These are phyloP conservation scores for Cantharellus cinnabarinus DNA, from an alignment of 768 basidiomycete species.

Conservation along the genomic window DNA sequence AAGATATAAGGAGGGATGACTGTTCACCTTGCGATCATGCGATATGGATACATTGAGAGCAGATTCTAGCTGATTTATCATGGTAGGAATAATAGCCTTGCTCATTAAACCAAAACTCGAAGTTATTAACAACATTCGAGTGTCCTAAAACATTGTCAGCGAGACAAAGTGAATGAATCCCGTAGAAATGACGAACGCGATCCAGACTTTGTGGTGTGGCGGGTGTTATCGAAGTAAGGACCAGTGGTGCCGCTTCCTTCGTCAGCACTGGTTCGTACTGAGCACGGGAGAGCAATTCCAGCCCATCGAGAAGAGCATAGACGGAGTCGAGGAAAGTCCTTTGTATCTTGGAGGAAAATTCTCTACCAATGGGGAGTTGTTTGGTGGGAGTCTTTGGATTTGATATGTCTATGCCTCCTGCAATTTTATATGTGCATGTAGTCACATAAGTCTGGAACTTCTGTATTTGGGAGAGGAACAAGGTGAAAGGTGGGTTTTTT, in stretches of 20 bases:
- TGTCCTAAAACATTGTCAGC: conserved; percentile 33
- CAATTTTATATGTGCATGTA: conserved; percentile 57
- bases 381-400: conserved; percentile 13
- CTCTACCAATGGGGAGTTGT: conserved; percentile 39
- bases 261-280: neutral
- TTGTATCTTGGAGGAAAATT: conserved; percentile 53
- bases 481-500: conserved; percentile 42
- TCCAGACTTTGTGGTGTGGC: neutral
- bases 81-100: conserved; percentile 45
- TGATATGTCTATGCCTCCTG: conserved; percentile 35
- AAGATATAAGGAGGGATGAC: conserved; percentile 6
- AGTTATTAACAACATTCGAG: conserved; percentile 66
- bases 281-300: conserved; percentile 17
- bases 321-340: conserved; percentile 71
- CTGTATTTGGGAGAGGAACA: conserved; percentile 59
- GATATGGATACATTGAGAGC: conserved; percentile 51
- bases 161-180: neutral
- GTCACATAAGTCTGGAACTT: conserved; percentile 62
- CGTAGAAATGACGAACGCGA: neutral
- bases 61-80: conserved; percentile 62
- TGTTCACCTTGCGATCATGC: conserved; percentile 45
- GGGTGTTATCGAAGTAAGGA: too few species aligned
- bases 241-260: neutral
- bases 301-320: conserved; percentile 71
- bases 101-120: conserved; percentile 73